Base-by-base conservation (phyloP, 176 grass and related monocot genomes). In the Typha latifolia region DNA sequence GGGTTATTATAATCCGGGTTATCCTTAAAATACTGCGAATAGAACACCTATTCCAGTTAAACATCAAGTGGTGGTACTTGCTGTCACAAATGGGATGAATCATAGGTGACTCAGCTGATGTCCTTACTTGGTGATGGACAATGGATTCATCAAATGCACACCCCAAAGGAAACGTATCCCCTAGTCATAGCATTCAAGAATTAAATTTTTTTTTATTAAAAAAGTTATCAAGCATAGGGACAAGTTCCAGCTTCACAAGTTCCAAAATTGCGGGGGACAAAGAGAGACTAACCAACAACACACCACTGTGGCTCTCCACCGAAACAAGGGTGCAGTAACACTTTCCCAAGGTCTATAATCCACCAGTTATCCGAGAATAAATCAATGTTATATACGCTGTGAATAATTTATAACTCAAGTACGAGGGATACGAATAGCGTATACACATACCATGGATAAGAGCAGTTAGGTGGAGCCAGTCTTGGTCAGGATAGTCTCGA, bases 381-480 rank as follows among this genome's bases (percentile, higher is more conserved):
- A 26, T 26, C 0, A 18, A 29, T 34, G 11, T 18, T 31, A 47
- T 37, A 68, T n/a, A n/a, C 61, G 69, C 74, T 66, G 51, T 77
- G 74, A 49, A 77, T 77, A 49, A 77, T 62, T 61, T 26, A 26
- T 26, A 26, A 64, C 47, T 6, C 0, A 6, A 8, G 1, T 37
- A 57, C 15, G 15, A 20, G 52, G 19, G 19, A 57, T 7, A 57
- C 0, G 52, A 9, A 57, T 18, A 57, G 16, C 8, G 4, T 19
- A 53, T 5, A 29, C 3, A 31, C 7, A 47, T 61, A 84, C 88
- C 93, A 32, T 97, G 93, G 76, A 97, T 97, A 66, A 97, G 85
- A 6, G 87, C 93, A 12, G 93, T 97, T 21, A 97, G 78, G 51
- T 97, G 93, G 37, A 97, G 85, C 88, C 93, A 97, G 51, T 97